Conservation (phyloP, 2,329 filamentous ascomycete species). For the Xylaria hypoxylon region DNA sequence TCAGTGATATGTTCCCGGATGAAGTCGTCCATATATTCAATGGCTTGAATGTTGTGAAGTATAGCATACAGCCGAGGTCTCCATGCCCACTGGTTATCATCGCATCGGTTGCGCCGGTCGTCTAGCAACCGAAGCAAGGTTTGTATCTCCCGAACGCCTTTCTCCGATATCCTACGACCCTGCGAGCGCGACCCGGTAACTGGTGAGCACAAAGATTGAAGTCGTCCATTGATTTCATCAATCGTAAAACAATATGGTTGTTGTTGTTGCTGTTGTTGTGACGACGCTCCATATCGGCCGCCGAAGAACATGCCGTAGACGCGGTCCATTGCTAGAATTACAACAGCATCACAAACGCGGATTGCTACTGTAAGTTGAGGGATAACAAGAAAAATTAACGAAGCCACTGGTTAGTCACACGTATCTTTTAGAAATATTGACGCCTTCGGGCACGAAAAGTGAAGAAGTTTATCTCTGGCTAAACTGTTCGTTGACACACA, state of each 20-base stretch:
- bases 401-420: too few relatives aligned
- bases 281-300: not conserved
- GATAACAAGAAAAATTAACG: too few relatives aligned
- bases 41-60: constrained; percentile 31
- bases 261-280: not conserved
- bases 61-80: constrained; percentile 39
- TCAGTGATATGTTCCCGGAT: constrained; percentile 32
- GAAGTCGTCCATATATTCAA: constrained; percentile 36
- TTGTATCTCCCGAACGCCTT: constrained; percentile 29
- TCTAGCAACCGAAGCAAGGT: constrained; percentile 32
- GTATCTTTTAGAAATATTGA: too few relatives aligned
- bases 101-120: constrained; percentile 17
- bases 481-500: not conserved
- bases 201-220: constrained; percentile 10
- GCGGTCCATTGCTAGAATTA: not conserved
- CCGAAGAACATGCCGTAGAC: not conserved
- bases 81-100: constrained; percentile 17
- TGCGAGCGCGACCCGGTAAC: not conserved
- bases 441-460: too few relatives aligned
- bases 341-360: not conserved
- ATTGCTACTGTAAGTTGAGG: too few relatives aligned
- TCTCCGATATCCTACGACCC: constrained; percentile 29
- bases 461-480: too few relatives aligned
- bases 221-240: constrained; percentile 9
- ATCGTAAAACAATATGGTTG: constrained; percentile 15